phyloP scores from a whole-genome alignment of 164 flowering plant genomes.

The Vitis amurensis region DNA sequence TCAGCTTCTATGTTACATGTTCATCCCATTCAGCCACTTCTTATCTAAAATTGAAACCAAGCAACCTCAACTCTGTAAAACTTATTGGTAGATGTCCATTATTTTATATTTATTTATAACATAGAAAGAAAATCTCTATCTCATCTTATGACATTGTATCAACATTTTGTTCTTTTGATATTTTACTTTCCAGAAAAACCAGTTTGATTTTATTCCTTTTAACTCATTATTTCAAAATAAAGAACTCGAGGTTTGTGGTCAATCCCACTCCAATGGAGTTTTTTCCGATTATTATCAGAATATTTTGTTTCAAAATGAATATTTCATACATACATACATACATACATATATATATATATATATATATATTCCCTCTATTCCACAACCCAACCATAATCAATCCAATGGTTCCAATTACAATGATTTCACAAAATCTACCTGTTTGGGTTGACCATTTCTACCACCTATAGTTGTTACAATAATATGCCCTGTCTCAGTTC shows the following conservation, averaged over 20 bases:
- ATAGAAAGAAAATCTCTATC: no score
- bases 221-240: no score
- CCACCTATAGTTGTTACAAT: conserved; percentile 82
- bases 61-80: neutral
- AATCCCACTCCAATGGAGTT: no score
- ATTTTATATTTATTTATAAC: neutral
- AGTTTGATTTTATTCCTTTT: neutral
- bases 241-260: no score
- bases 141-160: neutral
- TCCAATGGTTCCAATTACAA: neutral
- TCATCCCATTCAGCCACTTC: no score
- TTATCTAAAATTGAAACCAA: no score
- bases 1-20: no score
- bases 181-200: neutral
- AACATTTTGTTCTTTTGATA: neutral
- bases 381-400: no score
- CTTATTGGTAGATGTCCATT: neutral
- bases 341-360: no score
- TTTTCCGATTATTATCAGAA: neutral
- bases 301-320: no score
- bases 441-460: conserved; percentile 74
- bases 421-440: conserved; percentile 37
- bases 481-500: conserved; percentile 75
- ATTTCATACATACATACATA: no score
- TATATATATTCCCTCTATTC: no score